Percentiles rank a stretch among this genome's conserved stretches.
Evolutionary conservation across 208 protist genomes (phyloP).

Genomic region (Phytomonas francai): DNA sequence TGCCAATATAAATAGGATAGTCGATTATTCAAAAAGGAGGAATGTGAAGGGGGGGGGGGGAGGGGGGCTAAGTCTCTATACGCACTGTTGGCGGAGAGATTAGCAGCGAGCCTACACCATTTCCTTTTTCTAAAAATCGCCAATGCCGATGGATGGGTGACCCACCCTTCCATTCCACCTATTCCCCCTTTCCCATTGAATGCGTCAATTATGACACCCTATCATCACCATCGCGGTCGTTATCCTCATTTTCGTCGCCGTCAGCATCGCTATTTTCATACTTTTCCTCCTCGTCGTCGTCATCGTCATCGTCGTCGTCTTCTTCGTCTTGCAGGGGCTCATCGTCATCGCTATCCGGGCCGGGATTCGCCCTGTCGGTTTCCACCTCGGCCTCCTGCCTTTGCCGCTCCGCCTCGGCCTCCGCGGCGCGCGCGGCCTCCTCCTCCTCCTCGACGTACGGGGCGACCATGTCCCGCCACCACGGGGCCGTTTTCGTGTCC

Average conservation of each 20-base stretch:
- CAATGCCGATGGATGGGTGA: too few species aligned
- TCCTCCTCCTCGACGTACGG: slow-evolving; percentile 40
- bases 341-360: slow-evolving; percentile 7
- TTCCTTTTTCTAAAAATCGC: too few species aligned
- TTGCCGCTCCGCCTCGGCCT: slow-evolving; percentile 14
- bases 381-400: slow-evolving; percentile 14
- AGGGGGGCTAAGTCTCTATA: too few species aligned
- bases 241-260: background rate
- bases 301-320: slow-evolving; percentile 10
- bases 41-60: too few species aligned
- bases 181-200: too few species aligned
- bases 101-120: too few species aligned
- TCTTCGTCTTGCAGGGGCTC: slow-evolving; percentile 8
- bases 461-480: slow-evolving; percentile 44
- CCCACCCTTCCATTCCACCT: too few species aligned
- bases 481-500: slow-evolving; percentile 6
- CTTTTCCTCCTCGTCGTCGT: slow-evolving; percentile 5
- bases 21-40: too few species aligned
- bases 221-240: slow-evolving; percentile 5
- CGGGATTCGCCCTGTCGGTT: slow-evolving; percentile 16
- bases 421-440: slow-evolving; percentile 15
- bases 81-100: too few species aligned
- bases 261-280: slow-evolving; percentile 2
- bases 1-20: too few species aligned
- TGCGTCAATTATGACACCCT: background rate